A percentile compares a stretch with the other conserved stretches of the same genome.
These are phyloP conservation scores for Murraya koenigii DNA, from an alignment of 345 rosid genomes.

Conservation along the genomic window DNA sequence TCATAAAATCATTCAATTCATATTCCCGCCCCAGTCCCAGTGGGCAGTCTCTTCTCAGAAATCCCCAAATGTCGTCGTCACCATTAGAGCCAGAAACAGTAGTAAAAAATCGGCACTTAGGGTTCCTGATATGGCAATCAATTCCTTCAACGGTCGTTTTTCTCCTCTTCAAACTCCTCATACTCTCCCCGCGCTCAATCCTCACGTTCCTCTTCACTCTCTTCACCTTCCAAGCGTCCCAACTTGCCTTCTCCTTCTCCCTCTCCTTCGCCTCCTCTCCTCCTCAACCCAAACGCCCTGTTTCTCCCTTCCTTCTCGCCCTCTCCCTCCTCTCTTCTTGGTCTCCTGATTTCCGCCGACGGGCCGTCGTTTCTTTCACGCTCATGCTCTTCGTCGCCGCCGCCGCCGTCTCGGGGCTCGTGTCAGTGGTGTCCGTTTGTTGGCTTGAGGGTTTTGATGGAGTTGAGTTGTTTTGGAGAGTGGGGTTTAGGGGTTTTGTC, in stretches of 20 bases:
- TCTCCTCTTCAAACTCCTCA: background rate
- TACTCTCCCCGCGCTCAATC: background rate
- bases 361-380: slow-evolving; percentile 42
- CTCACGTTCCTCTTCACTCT: background rate
- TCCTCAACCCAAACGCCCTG: slow-evolving; percentile 16
- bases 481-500: slow-evolving; percentile 70
- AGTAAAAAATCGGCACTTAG: slow-evolving; percentile 3
- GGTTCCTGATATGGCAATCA: slow-evolving; percentile 11
- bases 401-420: slow-evolving; percentile 41
- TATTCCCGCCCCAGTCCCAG: too few species aligned
- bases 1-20: too few species aligned
- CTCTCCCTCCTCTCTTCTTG: slow-evolving; percentile 33
- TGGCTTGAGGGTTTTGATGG: slow-evolving; percentile 23
- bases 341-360: slow-evolving; percentile 48
- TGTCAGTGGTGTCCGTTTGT: slow-evolving; percentile 41
- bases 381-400: slow-evolving; percentile 43
- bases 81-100: background rate
- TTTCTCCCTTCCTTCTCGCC: slow-evolving; percentile 39
- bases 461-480: slow-evolving; percentile 22
- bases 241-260: background rate
- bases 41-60: background rate
- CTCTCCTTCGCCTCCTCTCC: slow-evolving; percentile 1
- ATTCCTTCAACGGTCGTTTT: slow-evolving; percentile 3
- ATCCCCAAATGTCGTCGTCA: background rate
- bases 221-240: background rate